A percentile compares a stretch with the other conserved stretches of the same genome.
phyloP scores from a whole-genome alignment of 2,329 filamentous ascomycete species.

The Penicillium sp. region DNA sequence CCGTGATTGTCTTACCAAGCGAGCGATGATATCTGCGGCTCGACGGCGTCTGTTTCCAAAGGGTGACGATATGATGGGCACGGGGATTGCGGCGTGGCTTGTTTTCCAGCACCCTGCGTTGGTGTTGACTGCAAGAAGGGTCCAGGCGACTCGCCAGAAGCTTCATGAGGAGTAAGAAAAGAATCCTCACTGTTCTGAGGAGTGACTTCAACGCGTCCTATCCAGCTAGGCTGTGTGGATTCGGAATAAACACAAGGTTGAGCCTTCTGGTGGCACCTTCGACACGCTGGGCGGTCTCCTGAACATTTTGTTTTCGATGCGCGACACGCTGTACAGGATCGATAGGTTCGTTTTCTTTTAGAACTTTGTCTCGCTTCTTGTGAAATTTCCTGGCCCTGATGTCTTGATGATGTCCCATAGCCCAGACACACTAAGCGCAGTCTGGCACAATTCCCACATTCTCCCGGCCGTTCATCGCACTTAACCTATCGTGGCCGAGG shows the following conservation, averaged over 20 bases:
- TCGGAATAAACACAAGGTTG: conserved; percentile 26
- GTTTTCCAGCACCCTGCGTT: conserved; percentile 1
- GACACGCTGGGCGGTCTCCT: conserved; percentile 28
- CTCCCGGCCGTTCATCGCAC: conserved; percentile 29
- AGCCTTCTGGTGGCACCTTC: conserved; percentile 23
- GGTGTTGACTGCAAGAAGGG: neutral
- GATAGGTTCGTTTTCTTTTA: conserved; percentile 28
- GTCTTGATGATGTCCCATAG: conserved; percentile 20
- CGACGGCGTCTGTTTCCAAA: conserved; percentile 2
- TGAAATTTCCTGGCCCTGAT: conserved; percentile 7
- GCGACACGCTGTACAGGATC: conserved; percentile 29
- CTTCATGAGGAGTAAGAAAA: neutral
- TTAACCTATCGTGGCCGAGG: conserved; percentile 25
- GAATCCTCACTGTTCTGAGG: neutral
- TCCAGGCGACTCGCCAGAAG: conserved; percentile 3
- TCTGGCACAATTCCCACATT: conserved; percentile 30
- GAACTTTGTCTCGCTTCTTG: conserved; percentile 9
- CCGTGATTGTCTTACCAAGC: conserved; percentile 16
- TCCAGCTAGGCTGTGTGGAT: conserved; percentile 30
- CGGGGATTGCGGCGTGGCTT: conserved; percentile 7
- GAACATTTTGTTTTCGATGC: conserved; percentile 33
- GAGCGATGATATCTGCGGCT: conserved; percentile 12
- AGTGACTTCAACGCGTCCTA: conserved; percentile 20
- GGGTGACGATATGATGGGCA: conserved; percentile 1
- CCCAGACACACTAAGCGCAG: conserved; percentile 30